Conservation (phyloP, 305 asterid species). For the Stenogyne calaminthoides region DNA sequence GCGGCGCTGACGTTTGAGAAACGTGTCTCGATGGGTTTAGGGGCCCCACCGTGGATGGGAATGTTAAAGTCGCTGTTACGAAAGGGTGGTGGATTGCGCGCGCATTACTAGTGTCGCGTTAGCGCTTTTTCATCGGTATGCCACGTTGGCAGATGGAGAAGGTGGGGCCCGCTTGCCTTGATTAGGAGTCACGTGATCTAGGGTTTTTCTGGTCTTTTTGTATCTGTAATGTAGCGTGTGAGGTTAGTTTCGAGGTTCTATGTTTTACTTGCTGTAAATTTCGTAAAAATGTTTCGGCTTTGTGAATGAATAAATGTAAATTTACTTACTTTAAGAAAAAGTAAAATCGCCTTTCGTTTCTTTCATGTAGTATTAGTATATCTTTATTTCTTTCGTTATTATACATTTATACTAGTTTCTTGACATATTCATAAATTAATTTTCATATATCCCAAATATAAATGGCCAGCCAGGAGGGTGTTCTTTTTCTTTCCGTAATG, state of each 20-base stretch:
- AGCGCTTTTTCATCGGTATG: conserved; percentile 51
- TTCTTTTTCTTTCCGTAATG: too few relatives aligned
- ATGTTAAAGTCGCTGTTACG: conserved; percentile 35
- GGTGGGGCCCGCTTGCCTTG: conserved; percentile 10
- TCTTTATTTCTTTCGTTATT: too few relatives aligned
- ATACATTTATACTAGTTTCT: too few relatives aligned
- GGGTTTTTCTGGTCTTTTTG: background rate
- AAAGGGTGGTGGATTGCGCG: conserved; percentile 40
- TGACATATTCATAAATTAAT: too few relatives aligned
- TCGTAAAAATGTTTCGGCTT: too few relatives aligned
- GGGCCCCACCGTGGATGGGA: conserved; percentile 34
- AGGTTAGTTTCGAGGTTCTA: background rate
- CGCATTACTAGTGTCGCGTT: conserved; percentile 57
- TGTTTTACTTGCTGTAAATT: too few relatives aligned
- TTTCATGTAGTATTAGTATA: too few relatives aligned
- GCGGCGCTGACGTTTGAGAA: conserved; percentile 61
- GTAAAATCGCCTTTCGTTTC: too few relatives aligned
- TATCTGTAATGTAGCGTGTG: background rate
- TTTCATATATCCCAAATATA: too few relatives aligned
- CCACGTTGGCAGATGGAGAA: conserved; percentile 31
- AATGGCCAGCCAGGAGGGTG: too few relatives aligned
- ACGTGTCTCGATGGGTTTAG: conserved; percentile 60
- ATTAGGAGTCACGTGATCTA: background rate
- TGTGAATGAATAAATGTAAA: too few relatives aligned
- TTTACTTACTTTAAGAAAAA: too few relatives aligned